Percentiles rank a stretch among this genome's conserved stretches.
These are phyloP conservation scores for Zalaria sp. DNA, from an alignment of 2,329 filamentous ascomycete species.

Conservation along the genomic window DNA sequence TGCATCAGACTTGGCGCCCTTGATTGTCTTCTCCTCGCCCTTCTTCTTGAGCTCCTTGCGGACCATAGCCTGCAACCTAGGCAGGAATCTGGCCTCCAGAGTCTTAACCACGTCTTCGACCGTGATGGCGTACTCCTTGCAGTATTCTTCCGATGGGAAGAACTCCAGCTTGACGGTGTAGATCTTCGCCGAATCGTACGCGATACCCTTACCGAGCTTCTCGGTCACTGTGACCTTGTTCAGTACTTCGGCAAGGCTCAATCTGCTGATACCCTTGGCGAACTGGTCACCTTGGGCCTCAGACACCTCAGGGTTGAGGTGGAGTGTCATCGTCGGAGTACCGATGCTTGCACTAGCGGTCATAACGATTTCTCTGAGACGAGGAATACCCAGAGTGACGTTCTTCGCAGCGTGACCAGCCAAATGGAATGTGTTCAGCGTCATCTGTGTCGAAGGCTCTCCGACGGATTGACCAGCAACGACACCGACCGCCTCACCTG, in stretches of 20 bases:
- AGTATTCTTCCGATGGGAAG: constrained; percentile 75
- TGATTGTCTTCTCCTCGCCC: constrained; percentile 40
- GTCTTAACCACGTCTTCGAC: constrained; percentile 63
- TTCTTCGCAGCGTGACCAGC: constrained; percentile 97
- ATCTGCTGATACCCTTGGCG: constrained; percentile 78
- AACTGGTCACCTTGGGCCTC: constrained; percentile 60
- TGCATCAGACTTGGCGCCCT: constrained; percentile 43
- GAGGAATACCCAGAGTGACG: constrained; percentile 95
- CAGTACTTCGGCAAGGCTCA: constrained; percentile 71
- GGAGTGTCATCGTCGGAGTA: constrained; percentile 79
- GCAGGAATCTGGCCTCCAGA: constrained; percentile 69
- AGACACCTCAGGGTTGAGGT: constrained; percentile 58
- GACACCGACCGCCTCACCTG: constrained; percentile 91
- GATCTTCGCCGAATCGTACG: constrained; percentile 60
- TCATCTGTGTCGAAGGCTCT: constrained; percentile 98
- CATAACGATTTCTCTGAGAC: constrained; percentile 95
- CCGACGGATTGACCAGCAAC: constrained; percentile 93
- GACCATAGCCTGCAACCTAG: constrained; percentile 54
- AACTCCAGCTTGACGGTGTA: constrained; percentile 73
- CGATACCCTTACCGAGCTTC: constrained; percentile 56
- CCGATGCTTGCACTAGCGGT: constrained; percentile 81
- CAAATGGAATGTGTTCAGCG: constrained; percentile 98
- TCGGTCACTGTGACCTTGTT: constrained; percentile 73
- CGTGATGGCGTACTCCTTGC: constrained; percentile 68
- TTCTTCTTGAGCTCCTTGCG: constrained; percentile 71